A percentile compares a stretch with the other conserved stretches of the same genome.
These are phyloP conservation scores for Barnettozyma sp. DNA, from an alignment of 805 yeast genomes.

Conservation along the genomic window DNA sequence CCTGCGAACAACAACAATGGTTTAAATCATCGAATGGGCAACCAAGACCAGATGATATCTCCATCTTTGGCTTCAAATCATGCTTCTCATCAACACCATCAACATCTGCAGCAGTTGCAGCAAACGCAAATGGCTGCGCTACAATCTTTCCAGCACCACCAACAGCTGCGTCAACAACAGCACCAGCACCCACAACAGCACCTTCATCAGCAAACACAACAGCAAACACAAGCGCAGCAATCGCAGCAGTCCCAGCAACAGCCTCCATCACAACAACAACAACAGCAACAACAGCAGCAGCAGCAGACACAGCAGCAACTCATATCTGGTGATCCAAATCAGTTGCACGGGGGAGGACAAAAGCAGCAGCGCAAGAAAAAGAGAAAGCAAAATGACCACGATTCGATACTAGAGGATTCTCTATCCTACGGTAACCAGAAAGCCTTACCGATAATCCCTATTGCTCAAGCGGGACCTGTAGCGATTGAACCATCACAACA, in stretches of 20 bases:
- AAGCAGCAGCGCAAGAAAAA: slow-evolving; percentile 15
- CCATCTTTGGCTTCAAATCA: slow-evolving; percentile 14
- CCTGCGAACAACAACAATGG: slow-evolving; percentile 6
- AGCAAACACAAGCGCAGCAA: slow-evolving; percentile 8
- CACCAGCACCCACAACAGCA: slow-evolving; percentile 11
- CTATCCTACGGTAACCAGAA: slow-evolving; percentile 5
- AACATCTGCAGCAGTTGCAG: slow-evolving; percentile 6
- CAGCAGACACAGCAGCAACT: slow-evolving; percentile 1
- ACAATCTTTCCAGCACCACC: slow-evolving; percentile 9
- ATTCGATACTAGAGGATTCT: slow-evolving; percentile 16
- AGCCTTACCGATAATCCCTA: slow-evolving; percentile 6
- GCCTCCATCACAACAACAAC: slow-evolving; percentile 6
- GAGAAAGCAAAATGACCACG: slow-evolving; percentile 14
- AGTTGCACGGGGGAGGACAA: not conserved
- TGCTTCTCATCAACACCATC: slow-evolving; percentile 11
- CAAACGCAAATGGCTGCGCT: slow-evolving; percentile 8
- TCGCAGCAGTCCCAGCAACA: slow-evolving; percentile 9
- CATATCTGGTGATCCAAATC: slow-evolving; percentile 1
- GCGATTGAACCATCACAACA: slow-evolving; percentile 5
- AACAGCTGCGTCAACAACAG: slow-evolving; percentile 9
- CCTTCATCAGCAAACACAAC: slow-evolving; percentile 5
- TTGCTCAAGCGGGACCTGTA: slow-evolving; percentile 11
- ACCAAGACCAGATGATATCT: slow-evolving; percentile 17
- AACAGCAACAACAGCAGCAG: not conserved
- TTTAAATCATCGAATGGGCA: slow-evolving; percentile 14